Conservation (phyloP, 1,284 basidiomycete genomes). For the Wallemia mellicola region DNA sequence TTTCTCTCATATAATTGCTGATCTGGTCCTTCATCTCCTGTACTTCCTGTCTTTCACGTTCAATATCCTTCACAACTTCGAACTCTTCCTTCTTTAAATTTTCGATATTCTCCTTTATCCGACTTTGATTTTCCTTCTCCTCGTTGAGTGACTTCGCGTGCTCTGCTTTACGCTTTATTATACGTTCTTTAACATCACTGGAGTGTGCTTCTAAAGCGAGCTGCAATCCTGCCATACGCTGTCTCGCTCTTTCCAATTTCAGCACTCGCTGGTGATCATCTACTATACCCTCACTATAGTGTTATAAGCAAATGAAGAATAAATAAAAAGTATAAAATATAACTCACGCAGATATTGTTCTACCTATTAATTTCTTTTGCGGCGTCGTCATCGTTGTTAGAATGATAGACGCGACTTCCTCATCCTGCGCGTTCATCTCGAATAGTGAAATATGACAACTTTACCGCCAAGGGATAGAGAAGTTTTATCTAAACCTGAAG, state of each 20-base stretch:
- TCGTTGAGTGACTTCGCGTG: conserved; percentile 6
- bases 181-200: conserved; percentile 1
- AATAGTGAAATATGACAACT: conserved; percentile 10
- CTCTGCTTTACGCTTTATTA: conserved; percentile 4
- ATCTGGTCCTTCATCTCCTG: conserved; percentile 6
- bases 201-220: conserved; percentile 1
- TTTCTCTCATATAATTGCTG: conserved; percentile 5
- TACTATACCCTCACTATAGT: no score
- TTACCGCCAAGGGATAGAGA: conserved; percentile 55
- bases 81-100: conserved; percentile 7
- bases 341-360: neutral
- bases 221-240: neutral
- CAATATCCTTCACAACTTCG: conserved; percentile 6
- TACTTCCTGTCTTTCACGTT: conserved; percentile 6
- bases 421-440: conserved; percentile 10
- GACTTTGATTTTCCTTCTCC: conserved; percentile 7
- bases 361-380: neutral
- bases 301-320: neutral
- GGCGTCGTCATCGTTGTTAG: conserved; percentile 7
- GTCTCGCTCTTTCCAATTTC: neutral
- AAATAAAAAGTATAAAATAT: neutral
- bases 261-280: neutral
- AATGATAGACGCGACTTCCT: conserved; percentile 11
- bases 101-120: conserved; percentile 7
- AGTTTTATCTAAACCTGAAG: conserved; percentile 47